These are phyloP conservation scores for Evernia prunastri DNA, from an alignment of 495 filamentous ascomycete species.

Conservation along the genomic window DNA sequence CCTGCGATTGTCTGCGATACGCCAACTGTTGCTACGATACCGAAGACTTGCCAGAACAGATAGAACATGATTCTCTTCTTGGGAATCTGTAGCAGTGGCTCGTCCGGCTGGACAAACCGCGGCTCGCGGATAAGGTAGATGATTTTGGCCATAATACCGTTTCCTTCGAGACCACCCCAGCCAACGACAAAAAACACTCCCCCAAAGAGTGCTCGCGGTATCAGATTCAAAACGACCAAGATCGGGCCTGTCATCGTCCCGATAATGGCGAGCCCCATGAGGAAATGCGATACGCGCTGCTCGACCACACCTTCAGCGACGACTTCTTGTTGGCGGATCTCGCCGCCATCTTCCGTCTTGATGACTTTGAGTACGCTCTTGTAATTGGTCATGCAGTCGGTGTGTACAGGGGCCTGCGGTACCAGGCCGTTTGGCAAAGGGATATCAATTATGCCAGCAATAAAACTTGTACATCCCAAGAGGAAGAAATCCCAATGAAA, in stretches of 20 bases:
- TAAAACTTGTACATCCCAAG: constrained; percentile 37
- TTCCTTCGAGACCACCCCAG: constrained; percentile 28
- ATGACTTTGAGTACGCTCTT: constrained; percentile 26
- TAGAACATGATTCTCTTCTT: constrained; percentile 31
- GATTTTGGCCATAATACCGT: constrained; percentile 37
- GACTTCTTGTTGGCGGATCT: constrained; percentile 27
- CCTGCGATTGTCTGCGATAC: constrained; percentile 41
- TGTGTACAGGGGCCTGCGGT: constrained; percentile 40
- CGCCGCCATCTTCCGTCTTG: constrained; percentile 27
- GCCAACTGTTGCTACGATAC: constrained; percentile 34
- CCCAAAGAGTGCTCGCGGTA: constrained; percentile 38
- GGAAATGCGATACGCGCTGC: constrained; percentile 40
- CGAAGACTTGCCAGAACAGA: constrained; percentile 32
- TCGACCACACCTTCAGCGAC: constrained; percentile 36
- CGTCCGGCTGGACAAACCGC: constrained; percentile 29
- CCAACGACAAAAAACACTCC: constrained; percentile 44
- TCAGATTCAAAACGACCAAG: constrained; percentile 37
- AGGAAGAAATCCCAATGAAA: constrained; percentile 47
- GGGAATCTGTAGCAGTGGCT: constrained; percentile 32
- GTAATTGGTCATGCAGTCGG: constrained; percentile 29
- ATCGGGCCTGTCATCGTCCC: constrained; percentile 44
- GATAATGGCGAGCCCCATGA: constrained; percentile 36
- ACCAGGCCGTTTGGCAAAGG: constrained; percentile 42
- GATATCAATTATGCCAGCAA: constrained; percentile 39
- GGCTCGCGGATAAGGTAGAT: constrained; percentile 33